phyloP scores from a whole-genome alignment of 1,139 yeast genomes.

The Geotrichum carabidarum region DNA sequence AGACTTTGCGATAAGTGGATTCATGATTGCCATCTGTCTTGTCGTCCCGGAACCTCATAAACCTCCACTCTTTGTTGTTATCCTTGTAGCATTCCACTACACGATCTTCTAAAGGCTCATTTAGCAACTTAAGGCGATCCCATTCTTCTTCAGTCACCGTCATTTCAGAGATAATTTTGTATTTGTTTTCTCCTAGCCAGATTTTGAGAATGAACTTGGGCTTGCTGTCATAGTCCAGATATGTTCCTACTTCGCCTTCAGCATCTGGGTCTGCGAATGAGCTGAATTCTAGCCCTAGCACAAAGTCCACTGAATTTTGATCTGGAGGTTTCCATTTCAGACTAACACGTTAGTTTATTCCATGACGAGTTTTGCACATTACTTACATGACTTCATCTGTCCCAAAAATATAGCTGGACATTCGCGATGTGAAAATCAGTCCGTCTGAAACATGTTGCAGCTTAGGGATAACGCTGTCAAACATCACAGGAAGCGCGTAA shows the following conservation, averaged over 20 bases:
- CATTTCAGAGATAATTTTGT: constrained; percentile 64
- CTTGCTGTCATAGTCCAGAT: constrained; percentile 72
- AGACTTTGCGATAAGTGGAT: constrained; percentile 71
- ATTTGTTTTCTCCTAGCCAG: constrained; percentile 73
- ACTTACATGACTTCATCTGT: constrained; percentile 57
- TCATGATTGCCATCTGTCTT: constrained; percentile 82
- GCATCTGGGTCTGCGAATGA: constrained; percentile 61
- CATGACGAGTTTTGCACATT: background rate
- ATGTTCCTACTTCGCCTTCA: constrained; percentile 68
- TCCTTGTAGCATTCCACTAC: constrained; percentile 76
- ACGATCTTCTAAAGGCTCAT: constrained; percentile 85
- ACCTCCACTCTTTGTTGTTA: constrained; percentile 65
- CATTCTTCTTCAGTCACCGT: constrained; percentile 69
- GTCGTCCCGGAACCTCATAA: constrained; percentile 88
- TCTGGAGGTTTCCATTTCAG: constrained; percentile 97
- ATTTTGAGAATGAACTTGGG: constrained; percentile 64
- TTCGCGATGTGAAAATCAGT: constrained; percentile 85
- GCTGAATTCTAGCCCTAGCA: constrained; percentile 63
- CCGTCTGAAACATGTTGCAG: constrained; percentile 92
- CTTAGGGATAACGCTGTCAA: constrained; percentile 57
- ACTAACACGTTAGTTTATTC: background rate
- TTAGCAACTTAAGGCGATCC: constrained; percentile 62
- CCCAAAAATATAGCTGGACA: constrained; percentile 79
- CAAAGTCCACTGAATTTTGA: constrained; percentile 89
- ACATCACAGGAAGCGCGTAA: constrained; percentile 72